These are phyloP conservation scores for Asterochloris erici DNA, from an alignment of 139 green algal genomes.

Conservation along the genomic window DNA sequence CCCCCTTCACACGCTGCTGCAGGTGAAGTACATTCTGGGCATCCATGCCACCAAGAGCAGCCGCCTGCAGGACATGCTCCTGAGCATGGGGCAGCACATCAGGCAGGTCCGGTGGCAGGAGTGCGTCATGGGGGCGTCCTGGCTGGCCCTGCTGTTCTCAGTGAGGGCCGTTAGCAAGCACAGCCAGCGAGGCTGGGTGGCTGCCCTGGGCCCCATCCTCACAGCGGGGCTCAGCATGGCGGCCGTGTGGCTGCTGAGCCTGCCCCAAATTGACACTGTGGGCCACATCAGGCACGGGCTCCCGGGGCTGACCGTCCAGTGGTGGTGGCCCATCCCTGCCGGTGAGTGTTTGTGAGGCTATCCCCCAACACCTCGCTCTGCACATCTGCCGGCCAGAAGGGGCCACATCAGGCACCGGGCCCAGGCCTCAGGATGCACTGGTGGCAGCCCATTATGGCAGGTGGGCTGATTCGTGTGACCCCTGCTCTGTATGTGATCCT, in stretches of 20 bases:
- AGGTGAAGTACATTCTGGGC: conserved; percentile 30
- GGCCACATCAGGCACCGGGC: no score
- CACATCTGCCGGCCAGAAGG: no score
- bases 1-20: background rate
- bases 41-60: conserved; percentile 14
- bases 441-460: no score
- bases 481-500: no score
- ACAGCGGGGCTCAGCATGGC: no score
- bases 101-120: conserved; percentile 12
- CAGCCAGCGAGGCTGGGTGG: background rate
- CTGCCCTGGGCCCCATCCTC: no score
- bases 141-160: conserved; percentile 22
- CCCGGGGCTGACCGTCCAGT: conserved; percentile 1
- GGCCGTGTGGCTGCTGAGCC: no score
- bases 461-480: no score
- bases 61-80: conserved; percentile 18
- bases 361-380: no score
- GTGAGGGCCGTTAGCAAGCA: conserved; percentile 1
- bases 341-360: no score
- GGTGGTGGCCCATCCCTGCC: background rate
- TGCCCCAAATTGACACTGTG: conserved; percentile 12
- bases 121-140: conserved; percentile 17
- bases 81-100: background rate
- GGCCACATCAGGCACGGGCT: conserved; percentile 20
- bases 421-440: no score